Evolutionary conservation across 1,284 basidiomycete genomes (phyloP).

Genomic region (Coriolopsis trogii): DNA sequence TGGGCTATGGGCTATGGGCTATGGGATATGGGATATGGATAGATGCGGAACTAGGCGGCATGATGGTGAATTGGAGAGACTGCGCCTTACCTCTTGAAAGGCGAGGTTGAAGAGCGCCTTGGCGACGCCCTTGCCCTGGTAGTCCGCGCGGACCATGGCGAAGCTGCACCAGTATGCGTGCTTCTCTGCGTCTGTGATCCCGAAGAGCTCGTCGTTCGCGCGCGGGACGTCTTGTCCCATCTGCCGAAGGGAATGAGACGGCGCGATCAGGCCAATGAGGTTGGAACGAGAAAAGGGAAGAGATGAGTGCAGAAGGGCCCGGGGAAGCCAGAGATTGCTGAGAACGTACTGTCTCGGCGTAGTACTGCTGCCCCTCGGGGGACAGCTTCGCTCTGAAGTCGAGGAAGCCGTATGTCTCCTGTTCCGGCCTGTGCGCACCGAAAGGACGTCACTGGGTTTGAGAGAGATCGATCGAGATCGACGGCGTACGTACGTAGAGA

Average conservation of each 20-base stretch:
- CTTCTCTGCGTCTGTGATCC: conserved; percentile 12
- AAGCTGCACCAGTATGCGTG: conserved; percentile 21
- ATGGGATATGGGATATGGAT: too few relatives aligned
- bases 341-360: conserved; percentile 4
- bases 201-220: conserved; percentile 12
- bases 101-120: conserved; percentile 20
- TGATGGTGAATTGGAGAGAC: too few relatives aligned
- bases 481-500: conserved; percentile 3
- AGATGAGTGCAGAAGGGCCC: too few relatives aligned
- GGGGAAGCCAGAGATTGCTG: background rate
- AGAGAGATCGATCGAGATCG: too few relatives aligned
- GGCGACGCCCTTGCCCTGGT: conserved; percentile 23
- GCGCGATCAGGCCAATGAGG: too few relatives aligned
- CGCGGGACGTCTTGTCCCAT: conserved; percentile 14
- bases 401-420: conserved; percentile 14
- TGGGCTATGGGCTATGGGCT: too few relatives aligned
- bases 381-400: conserved; percentile 16
- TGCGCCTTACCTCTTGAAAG: conserved; percentile 23
- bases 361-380: conserved; percentile 18
- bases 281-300: too few relatives aligned
- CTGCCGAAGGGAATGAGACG: too few relatives aligned
- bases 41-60: too few relatives aligned
- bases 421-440: conserved; percentile 12
- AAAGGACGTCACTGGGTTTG: too few relatives aligned
- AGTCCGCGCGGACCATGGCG: conserved; percentile 22